Base-by-base conservation (phyloP, 371 early-diverging fungal species). In the Mucor lusitanicus region DNA sequence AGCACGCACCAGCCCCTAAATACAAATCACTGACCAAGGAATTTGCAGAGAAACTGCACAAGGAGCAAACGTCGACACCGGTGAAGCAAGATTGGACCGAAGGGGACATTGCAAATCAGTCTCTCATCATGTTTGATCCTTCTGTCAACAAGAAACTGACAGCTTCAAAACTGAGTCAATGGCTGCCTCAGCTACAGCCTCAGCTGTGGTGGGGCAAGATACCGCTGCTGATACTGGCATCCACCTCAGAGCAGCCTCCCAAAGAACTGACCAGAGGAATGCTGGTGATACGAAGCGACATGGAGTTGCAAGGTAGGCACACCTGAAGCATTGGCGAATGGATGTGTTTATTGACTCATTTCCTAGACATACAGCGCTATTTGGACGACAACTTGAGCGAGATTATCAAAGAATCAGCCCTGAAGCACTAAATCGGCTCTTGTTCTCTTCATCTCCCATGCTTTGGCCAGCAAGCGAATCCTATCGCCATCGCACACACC, bases 191-290 rank as follows among this genome's bases (percentile, higher is more conserved):
- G 9, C 65, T 82, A 23, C 48, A 72, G n/a, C 80, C 82, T 6
- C 56, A 74, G 9, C 64, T 19, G 15, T 82, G 82, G 82, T 79
- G 80, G 80, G 69, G 72, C 19, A 79, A 71, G 55, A 39, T 79
- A 27, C 80, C 80, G 0, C n/a, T 70, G 2, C 30, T 82, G 37
- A 21, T 77, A 1, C 56, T 82, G 21, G 61, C 77, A 21, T 25
- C 69, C 1, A 32, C 42, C 3, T n/a, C 46, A 23, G 48, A 63
- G 13, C n/a, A 40, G 9, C 62, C 57, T 0, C 42, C 58, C 6
- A 54, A 50, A 46, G 65, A 64, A 13, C 12, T 40, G n/a, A 59
- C 61, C 3, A 56, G 46, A 13, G 76, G 63, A 6, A 66, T 76
- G 3, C 15, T 76, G 4, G 46, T 73, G 1, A 40, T 76, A 28